phyloP scores from a whole-genome alignment of 2,329 filamentous ascomycete genomes.

The Ophiostoma tasmaniense region DNA sequence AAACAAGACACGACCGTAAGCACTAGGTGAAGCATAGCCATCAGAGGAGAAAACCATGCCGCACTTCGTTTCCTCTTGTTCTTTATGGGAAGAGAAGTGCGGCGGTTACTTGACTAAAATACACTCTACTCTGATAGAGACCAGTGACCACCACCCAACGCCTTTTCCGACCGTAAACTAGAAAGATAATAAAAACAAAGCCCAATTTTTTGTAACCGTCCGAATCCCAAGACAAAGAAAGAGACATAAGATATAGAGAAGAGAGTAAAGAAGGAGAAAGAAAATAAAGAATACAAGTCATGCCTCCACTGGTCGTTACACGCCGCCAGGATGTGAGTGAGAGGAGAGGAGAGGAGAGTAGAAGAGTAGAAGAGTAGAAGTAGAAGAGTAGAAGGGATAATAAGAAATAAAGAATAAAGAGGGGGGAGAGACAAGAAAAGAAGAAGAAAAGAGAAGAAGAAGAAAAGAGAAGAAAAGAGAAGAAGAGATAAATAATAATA shows the following conservation, averaged over 20 bases:
- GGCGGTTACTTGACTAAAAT: not conserved
- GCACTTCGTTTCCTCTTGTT: not conserved
- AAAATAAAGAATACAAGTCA: conserved; percentile 1
- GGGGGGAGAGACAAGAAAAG: not conserved
- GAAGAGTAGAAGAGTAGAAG: not conserved
- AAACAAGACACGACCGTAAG: not conserved
- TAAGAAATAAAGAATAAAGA: not conserved
- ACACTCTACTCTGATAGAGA: not conserved
- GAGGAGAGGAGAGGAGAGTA: conserved; percentile 2
- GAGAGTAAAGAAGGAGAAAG: not conserved
- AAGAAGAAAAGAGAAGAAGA: not conserved
- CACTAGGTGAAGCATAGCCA: not conserved
- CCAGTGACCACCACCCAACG: not conserved
- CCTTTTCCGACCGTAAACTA: too few relatives aligned
- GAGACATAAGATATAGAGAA: not conserved
- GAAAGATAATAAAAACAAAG: too few relatives aligned
- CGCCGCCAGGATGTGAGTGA: conserved; percentile 3
- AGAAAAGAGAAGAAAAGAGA: not conserved
- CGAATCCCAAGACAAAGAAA: not conserved
- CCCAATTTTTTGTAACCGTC: conserved; percentile 6
- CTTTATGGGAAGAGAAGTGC: not conserved
- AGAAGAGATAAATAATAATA: not conserved
- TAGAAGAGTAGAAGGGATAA: not conserved
- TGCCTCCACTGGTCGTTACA: not conserved
- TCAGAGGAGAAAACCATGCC: not conserved